Percentiles rank a stretch among this genome's conserved stretches.
Evolutionary conservation across 2,329 filamentous ascomycete species (phyloP).

Genomic region (Hypoxylon sp.): DNA sequence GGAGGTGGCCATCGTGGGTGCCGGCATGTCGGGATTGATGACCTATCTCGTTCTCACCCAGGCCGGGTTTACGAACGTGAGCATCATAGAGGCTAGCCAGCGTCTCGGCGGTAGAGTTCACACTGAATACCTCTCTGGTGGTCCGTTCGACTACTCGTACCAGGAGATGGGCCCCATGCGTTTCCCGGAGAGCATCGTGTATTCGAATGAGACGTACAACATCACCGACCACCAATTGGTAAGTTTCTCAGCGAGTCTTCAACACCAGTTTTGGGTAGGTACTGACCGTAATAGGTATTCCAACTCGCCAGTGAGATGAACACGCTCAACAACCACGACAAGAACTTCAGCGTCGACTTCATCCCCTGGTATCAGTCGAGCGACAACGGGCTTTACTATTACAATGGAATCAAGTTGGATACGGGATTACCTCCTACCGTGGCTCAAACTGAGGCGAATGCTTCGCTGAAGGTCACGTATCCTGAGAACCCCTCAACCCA

Average conservation of each 20-base stretch:
- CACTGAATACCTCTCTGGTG: conserved; percentile 68
- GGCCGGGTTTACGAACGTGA: conserved; percentile 66
- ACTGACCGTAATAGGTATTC: conserved; percentile 54
- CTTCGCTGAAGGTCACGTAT: conserved; percentile 49
- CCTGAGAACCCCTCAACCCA: conserved; percentile 48
- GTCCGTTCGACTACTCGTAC: conserved; percentile 70
- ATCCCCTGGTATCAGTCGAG: conserved; percentile 69
- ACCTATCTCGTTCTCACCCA: conserved; percentile 60
- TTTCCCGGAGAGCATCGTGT: conserved; percentile 62
- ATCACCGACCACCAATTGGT: conserved; percentile 70
- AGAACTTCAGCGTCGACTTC: conserved; percentile 63
- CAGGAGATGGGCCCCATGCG: conserved; percentile 74
- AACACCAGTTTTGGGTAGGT: no score
- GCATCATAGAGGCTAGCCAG: conserved; percentile 67
- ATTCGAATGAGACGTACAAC: conserved; percentile 63
- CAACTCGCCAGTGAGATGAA: conserved; percentile 69
- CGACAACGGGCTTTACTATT: conserved; percentile 62
- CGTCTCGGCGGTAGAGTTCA: conserved; percentile 71
- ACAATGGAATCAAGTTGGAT: conserved; percentile 56
- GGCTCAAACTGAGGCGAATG: conserved; percentile 56
- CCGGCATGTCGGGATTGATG: conserved; percentile 72
- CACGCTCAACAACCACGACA: conserved; percentile 61
- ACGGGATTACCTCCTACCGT: conserved; percentile 63
- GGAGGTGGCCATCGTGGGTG: conserved; percentile 69
- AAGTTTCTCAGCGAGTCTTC: conserved; percentile 8